phyloP scores from a whole-genome alignment of 768 basidiomycete species.

The Termitomyces sp. region DNA sequence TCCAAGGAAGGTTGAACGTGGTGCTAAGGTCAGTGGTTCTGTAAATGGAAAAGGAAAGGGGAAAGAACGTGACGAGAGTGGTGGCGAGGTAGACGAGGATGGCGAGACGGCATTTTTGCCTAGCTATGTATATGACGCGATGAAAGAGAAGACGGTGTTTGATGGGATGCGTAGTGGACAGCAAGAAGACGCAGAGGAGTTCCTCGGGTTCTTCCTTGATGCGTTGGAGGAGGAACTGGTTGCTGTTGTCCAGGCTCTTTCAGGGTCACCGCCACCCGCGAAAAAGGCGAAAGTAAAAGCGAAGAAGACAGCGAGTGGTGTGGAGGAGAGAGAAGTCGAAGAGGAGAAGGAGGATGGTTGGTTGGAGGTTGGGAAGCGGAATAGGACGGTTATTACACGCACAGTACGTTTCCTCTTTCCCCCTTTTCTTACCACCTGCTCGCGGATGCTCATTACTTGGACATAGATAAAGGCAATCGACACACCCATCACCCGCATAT shows the following conservation, averaged over 20 bases:
- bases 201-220: slow-evolving; percentile 95
- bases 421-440: not conserved
- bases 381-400: slow-evolving; percentile 73
- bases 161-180: slow-evolving; percentile 92
- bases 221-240: slow-evolving; percentile 91
- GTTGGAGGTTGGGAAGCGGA: slow-evolving; percentile 91
- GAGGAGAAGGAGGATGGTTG: slow-evolving; percentile 60
- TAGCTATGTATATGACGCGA: slow-evolving; percentile 81
- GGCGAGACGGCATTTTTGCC: slow-evolving; percentile 74
- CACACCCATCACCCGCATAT: slow-evolving; percentile 86
- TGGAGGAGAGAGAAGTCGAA: slow-evolving; percentile 33
- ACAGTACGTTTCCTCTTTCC: slow-evolving; percentile 44
- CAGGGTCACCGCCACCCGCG: slow-evolving; percentile 34
- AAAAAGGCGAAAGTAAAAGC: slow-evolving; percentile 29
- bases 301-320: slow-evolving; percentile 14
- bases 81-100: slow-evolving; percentile 41
- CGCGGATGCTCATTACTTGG: not conserved
- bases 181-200: slow-evolving; percentile 98
- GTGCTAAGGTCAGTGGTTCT: slow-evolving; percentile 34
- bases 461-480: slow-evolving; percentile 70
- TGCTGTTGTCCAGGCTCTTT: slow-evolving; percentile 42
- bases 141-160: slow-evolving; percentile 91
- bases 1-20: slow-evolving; percentile 18
- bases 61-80: slow-evolving; percentile 19
- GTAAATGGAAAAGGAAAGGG: slow-evolving; percentile 32